phyloP scores from a whole-genome alignment of 2,329 filamentous ascomycete species.

The Pseudocercospora pini-densiflorae region DNA sequence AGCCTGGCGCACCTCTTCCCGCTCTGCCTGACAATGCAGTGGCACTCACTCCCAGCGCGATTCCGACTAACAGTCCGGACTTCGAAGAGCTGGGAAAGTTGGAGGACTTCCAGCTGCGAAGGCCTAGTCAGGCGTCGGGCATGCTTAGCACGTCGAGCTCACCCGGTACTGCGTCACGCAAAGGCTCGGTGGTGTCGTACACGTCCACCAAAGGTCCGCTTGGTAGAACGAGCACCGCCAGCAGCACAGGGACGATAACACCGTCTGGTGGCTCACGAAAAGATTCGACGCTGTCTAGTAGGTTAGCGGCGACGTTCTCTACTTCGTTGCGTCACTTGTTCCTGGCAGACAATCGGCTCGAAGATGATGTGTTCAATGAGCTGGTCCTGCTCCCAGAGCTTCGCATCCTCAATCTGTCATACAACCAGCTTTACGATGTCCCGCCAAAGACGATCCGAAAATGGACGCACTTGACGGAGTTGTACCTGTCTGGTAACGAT shows the following conservation, averaged over 20 bases:
- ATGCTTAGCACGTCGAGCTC: constrained; percentile 65
- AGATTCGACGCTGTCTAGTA: constrained; percentile 83
- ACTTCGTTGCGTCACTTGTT: constrained; percentile 82
- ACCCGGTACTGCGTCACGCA: constrained; percentile 56
- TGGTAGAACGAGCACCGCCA: constrained; percentile 77
- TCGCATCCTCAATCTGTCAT: constrained; percentile 87
- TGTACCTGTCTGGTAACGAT: constrained; percentile 95
- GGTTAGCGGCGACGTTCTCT: constrained; percentile 84
- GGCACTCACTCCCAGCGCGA: constrained; percentile 47
- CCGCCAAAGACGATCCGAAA: constrained; percentile 84
- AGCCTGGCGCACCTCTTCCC: constrained; percentile 69
- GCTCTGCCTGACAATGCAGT: constrained; percentile 42
- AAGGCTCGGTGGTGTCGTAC: constrained; percentile 82
- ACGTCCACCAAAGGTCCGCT: constrained; percentile 65
- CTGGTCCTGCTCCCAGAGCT: constrained; percentile 81
- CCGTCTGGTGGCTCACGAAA: constrained; percentile 72
- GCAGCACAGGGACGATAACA: constrained; percentile 57
- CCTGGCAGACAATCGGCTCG: constrained; percentile 89
- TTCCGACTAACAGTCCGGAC: constrained; percentile 63
- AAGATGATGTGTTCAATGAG: constrained; percentile 95
- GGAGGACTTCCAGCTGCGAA: constrained; percentile 66
- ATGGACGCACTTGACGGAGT: constrained; percentile 87
- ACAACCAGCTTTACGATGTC: constrained; percentile 92
- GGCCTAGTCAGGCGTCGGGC: constrained; percentile 82
- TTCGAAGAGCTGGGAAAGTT: constrained; percentile 75